These are phyloP conservation scores for Margaritispora aquatica DNA, from an alignment of 495 filamentous ascomycete genomes.

Conservation along the genomic window DNA sequence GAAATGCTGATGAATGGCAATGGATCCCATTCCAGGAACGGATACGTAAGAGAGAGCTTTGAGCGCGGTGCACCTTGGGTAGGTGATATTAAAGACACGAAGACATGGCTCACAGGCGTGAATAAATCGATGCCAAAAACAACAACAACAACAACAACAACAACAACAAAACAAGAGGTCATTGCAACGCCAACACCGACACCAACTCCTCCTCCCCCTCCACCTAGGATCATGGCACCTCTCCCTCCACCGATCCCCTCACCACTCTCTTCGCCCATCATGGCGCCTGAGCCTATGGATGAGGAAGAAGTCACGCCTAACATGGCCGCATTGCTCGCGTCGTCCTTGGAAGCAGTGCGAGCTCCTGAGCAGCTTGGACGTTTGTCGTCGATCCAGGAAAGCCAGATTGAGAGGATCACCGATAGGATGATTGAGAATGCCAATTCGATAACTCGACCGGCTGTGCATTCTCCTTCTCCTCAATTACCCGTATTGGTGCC, in stretches of 20 bases:
- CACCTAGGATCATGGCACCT: neutral
- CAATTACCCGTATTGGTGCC: neutral
- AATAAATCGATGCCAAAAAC: neutral
- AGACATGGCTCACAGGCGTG: neutral
- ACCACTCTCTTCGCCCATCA: neutral
- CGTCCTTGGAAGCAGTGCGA: neutral
- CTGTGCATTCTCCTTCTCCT: neutral
- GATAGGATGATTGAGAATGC: slow-evolving; percentile 19
- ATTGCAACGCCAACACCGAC: too few relatives aligned
- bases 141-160: neutral
- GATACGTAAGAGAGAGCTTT: slow-evolving; percentile 15
- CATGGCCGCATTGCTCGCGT: neutral
- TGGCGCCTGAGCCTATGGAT: neutral
- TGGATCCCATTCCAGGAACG: neutral
- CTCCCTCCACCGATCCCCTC: neutral
- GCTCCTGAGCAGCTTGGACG: neutral
- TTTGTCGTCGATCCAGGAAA: neutral
- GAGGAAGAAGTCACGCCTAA: neutral
- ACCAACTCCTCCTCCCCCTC: neutral
- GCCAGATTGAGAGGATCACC: slow-evolving; percentile 9
- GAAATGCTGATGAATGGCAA: slow-evolving; percentile 9
- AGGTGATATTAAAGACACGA: slow-evolving; percentile 9
- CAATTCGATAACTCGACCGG: too few relatives aligned
- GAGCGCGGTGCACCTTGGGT: slow-evolving; percentile 8
- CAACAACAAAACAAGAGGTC: too few relatives aligned